A percentile compares a stretch with the other conserved stretches of the same genome.
Conservation (phyloP, 2,329 filamentous ascomycete species). For the Clonostachys byssicola region DNA sequence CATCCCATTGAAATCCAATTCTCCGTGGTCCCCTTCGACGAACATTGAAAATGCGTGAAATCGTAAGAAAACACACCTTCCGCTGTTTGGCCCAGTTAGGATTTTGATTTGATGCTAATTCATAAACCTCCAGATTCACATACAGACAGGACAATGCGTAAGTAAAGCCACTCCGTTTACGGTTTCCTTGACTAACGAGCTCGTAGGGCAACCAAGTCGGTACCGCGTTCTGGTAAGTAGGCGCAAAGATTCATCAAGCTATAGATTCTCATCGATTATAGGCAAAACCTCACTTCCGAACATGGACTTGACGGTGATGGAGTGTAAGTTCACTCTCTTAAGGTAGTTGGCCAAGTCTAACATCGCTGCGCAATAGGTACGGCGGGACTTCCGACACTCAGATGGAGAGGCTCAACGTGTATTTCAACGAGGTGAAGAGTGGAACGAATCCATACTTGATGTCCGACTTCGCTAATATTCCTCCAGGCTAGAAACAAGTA, state of each 20-base stretch:
- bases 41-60: constrained; percentile 58
- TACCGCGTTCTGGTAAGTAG: constrained; percentile 95
- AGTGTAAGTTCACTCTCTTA: constrained; percentile 35
- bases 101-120: constrained; percentile 13
- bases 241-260: too few relatives aligned
- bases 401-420: constrained; percentile 99
- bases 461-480: background rate
- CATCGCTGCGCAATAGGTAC: constrained; percentile 48
- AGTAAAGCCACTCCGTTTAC: constrained; percentile 23
- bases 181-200: constrained; percentile 1
- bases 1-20: too few relatives aligned
- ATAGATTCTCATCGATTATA: too few relatives aligned
- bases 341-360: too few relatives aligned
- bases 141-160: constrained; percentile 99
- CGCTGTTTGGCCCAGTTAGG: too few relatives aligned
- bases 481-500: constrained; percentile 70
- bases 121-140: constrained; percentile 71
- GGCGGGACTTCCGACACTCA: constrained; percentile 98
- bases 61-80: constrained; percentile 40
- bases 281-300: constrained; percentile 80
- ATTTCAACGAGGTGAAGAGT: constrained; percentile 73
- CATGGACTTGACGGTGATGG: constrained; percentile 97
- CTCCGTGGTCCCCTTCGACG: too few relatives aligned
- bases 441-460: constrained; percentile 8
- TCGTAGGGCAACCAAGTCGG: constrained; percentile 98